phyloP scores from a whole-genome alignment of 1,139 yeast genomes.

The Candida sp. region DNA sequence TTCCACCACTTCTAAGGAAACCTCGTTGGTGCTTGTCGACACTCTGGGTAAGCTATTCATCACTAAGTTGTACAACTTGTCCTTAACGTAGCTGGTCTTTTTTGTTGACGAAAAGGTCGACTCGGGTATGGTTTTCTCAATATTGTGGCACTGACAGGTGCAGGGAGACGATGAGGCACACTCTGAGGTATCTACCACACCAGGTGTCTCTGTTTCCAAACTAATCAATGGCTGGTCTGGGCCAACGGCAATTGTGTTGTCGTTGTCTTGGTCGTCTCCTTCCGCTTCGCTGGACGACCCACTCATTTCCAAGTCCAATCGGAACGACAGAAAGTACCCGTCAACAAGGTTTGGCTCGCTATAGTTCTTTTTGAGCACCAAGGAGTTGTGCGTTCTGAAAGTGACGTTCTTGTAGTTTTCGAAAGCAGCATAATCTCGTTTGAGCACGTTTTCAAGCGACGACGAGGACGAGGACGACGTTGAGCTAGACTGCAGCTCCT shows the following conservation, averaged over 20 bases:
- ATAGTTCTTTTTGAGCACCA: background rate
- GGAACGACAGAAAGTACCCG: constrained; percentile 8
- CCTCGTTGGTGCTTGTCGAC: constrained; percentile 6
- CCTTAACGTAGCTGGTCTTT: constrained; percentile 7
- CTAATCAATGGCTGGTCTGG: background rate
- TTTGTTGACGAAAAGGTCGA: constrained; percentile 1
- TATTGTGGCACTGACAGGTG: constrained; percentile 9
- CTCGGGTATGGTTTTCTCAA: constrained; percentile 1
- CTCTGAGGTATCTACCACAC: constrained; percentile 1
- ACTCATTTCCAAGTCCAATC: constrained; percentile 6
- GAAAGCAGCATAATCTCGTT: background rate
- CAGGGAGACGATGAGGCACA: constrained; percentile 5
- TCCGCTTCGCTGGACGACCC: background rate
- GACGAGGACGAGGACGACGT: background rate
- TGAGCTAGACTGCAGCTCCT: background rate
- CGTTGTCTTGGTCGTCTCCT: background rate
- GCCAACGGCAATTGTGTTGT: background rate
- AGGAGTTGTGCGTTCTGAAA: background rate
- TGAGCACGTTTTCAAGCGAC: constrained; percentile 3
- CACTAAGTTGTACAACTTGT: constrained; percentile 12
- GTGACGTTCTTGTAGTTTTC: constrained; percentile 2
- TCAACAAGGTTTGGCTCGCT: constrained; percentile 7
- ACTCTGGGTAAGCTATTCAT: constrained; percentile 7
- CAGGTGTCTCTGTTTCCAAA: background rate
- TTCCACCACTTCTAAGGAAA: background rate